Evolutionary conservation across 305 asterid species (phyloP), one percentile per base, ranked within the genome.

Genomic region (Petunia hybrid): DNA sequence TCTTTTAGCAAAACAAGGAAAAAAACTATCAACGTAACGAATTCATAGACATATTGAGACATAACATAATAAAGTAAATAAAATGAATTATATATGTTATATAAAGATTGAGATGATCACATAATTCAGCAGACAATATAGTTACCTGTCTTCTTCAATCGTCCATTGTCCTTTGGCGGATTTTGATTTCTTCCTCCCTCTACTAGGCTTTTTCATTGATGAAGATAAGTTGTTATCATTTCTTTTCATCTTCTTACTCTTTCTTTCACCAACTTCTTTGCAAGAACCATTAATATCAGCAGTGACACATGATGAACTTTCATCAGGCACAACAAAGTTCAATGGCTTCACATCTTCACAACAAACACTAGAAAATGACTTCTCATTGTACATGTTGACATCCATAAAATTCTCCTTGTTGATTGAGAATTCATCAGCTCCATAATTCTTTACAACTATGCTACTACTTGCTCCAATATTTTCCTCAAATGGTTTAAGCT

Each of bases 131-230:
- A 55, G 5, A 57, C 5, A 9, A 70, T 35, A 22, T 41, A 3
- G 0, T 38, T 39, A 94, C 99, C 89, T 85, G 87, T 95, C 98
- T 86, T 95, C 99, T 83, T 95, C 98, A 59, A 60, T 39, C 6
- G 97, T 95, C 99, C 99, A 95, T 84, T 91, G 98, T 59, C 99
- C 98, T 80, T 90, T 91, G 2, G 93, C 82, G 22, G 98, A 92
- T 89, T 85, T 94, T 10, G 89, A 71, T 82, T 85, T 91, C 85
- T 86, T 85, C 68, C 87, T 81, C 22, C 79, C 92, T 78, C 84
- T 86, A 45, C 77, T 86, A 8, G 67, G 71, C 77, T 53, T 87
- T 55, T 83, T 90, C 2, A 62, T 78, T 3, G 87, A 16, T 46
- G 80, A 77, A 76, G 85, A 89, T 38, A 71, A 69, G 36, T 46